Conservation (phyloP, 2,329 filamentous ascomycete genomes). For the Sordariomycetes sp. region DNA sequence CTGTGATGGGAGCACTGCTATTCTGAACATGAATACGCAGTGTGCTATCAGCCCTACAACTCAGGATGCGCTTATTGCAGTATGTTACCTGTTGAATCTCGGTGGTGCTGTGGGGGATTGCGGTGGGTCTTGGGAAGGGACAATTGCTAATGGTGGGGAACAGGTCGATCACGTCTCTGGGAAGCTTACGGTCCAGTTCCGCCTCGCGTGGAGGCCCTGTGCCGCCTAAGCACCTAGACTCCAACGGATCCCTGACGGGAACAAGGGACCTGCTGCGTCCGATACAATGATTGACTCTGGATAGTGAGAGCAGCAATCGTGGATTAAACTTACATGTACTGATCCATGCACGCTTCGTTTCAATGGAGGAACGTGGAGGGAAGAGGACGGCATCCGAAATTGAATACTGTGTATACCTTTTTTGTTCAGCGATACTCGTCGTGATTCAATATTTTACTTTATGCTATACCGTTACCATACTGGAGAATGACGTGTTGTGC, state of each 20-base stretch:
- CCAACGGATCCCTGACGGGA: not conserved
- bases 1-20: constrained; percentile 13
- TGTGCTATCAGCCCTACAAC: constrained; percentile 11
- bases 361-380: no score
- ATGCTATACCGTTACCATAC: no score
- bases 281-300: no score
- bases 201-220: constrained; percentile 10
- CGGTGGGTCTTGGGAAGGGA: not conserved
- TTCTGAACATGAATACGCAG: constrained; percentile 15
- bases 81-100: constrained; percentile 6
- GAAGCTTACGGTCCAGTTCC: constrained; percentile 13
- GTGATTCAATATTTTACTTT: no score
- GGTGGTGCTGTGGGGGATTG: not conserved
- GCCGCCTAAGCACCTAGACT: not conserved
- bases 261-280: no score
- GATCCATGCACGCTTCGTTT: no score
- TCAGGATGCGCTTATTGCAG: constrained; percentile 12
- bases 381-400: no score
- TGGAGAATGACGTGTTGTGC: no score
- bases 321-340: no score
- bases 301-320: no score
- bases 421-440: no score
- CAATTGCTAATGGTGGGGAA: constrained; percentile 1
- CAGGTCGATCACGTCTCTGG: constrained; percentile 14
- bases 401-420: no score